These are phyloP conservation scores for Pezicula radicicola DNA, from an alignment of 2,329 filamentous ascomycete species.

Conservation along the genomic window DNA sequence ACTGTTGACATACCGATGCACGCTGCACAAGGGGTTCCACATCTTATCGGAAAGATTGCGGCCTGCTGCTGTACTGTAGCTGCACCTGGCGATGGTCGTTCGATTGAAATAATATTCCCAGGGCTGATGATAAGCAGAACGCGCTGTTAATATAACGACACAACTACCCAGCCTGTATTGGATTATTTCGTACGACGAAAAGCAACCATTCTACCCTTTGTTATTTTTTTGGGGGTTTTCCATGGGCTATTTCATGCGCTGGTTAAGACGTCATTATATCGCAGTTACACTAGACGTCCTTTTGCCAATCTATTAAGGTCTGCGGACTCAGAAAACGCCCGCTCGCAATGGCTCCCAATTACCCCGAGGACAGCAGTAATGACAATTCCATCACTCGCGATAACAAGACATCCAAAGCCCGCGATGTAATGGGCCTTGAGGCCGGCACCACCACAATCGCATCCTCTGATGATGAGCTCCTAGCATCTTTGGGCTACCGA, in stretches of 20 bases:
- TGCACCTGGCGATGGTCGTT: too few species aligned
- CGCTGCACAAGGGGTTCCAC: background rate
- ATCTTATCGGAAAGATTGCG: background rate
- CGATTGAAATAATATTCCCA: too few species aligned
- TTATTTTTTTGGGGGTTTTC: too few species aligned
- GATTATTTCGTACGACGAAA: too few species aligned
- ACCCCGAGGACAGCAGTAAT: constrained; percentile 5
- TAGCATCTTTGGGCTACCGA: constrained; percentile 26
- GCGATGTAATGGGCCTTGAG: constrained; percentile 7
- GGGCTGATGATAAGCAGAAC: too few species aligned
- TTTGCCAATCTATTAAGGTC: background rate
- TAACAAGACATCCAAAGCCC: constrained; percentile 9
- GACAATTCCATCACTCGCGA: constrained; percentile 9
- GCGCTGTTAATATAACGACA: too few species aligned
- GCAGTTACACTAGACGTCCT: background rate
- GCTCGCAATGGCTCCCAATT: constrained; percentile 6
- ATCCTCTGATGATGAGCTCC: constrained; percentile 23
- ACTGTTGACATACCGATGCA: background rate
- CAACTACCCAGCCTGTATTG: too few species aligned
- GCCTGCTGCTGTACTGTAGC: background rate
- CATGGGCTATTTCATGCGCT: background rate
- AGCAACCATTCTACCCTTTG: too few species aligned
- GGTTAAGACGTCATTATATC: background rate
- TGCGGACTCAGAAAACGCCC: background rate
- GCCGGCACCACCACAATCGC: constrained; percentile 3